Percentiles rank a stretch among this genome's conserved stretches.
Conservation (phyloP, 108 stramenopile genomes). For the Seminavis robusta region DNA sequence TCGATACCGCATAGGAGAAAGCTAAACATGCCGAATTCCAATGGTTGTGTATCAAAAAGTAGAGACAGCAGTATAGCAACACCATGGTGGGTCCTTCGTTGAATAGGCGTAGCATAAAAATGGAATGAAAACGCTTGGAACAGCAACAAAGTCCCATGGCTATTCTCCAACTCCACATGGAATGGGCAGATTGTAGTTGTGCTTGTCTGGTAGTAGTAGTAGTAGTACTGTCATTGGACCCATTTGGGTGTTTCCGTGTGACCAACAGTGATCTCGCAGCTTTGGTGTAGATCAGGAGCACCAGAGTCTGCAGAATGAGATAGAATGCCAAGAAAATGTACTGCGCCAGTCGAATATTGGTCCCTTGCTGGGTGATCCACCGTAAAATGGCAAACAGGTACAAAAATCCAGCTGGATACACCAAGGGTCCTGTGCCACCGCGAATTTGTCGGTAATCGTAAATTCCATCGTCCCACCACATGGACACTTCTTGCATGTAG, state of each 20-base stretch:
- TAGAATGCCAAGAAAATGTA: conserved; percentile 81
- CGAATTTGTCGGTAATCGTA: conserved; percentile 84
- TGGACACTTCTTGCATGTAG: conserved; percentile 96
- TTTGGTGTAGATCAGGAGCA: conserved; percentile 70
- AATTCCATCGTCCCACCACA: conserved; percentile 69
- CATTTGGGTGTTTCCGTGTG: conserved; percentile 2
- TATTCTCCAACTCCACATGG: conserved; percentile 67
- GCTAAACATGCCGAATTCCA: conserved; percentile 85
- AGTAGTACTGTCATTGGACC: background rate
- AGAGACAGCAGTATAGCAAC: conserved; percentile 70
- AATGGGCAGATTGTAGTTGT: conserved; percentile 16
- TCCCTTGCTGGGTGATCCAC: conserved; percentile 51
- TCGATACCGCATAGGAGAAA: conserved; percentile 89
- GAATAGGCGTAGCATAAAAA: conserved; percentile 95
- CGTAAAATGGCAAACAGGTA: conserved; percentile 83
- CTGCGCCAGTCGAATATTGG: conserved; percentile 73
- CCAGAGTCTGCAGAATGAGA: conserved; percentile 54
- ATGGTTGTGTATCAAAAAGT: conserved; percentile 62
- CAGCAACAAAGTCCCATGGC: conserved; percentile 72
- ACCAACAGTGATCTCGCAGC: too few species aligned
- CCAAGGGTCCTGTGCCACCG: conserved; percentile 94
- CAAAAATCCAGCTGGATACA: conserved; percentile 97
- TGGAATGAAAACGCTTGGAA: conserved; percentile 92
- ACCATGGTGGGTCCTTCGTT: conserved; percentile 95
- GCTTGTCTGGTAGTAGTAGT: conserved; percentile 1